Evolutionary conservation across 2,329 filamentous ascomycete species (phyloP), one percentile per base, ranked within the genome.

Genomic region (Phialophora verrucosa): DNA sequence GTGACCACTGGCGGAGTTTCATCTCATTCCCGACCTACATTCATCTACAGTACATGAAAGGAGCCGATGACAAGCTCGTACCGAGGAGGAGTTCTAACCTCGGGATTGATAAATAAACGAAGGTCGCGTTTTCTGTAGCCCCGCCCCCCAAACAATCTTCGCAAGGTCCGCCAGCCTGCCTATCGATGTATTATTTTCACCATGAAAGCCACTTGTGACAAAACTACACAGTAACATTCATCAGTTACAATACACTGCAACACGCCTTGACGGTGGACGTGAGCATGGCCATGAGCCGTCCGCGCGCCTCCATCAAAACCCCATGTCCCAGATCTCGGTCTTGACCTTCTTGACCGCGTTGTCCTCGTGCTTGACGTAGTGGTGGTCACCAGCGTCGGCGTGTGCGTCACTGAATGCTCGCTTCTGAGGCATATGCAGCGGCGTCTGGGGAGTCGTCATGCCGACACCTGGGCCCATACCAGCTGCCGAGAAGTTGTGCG

Each of bases 261-360:
- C 32, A 31, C 27, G 14, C 4, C 44, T 8, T n/a, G 44, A 49
- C 17, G 20, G 20, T 17, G 17, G 49, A 8, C 49, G 11, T 27
- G 17, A 5, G 3, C 6, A 25, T 50, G 47, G n/a, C 3, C 12
- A 27, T 4, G 27, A 5, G 27, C 27, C 3, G 31, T 31, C 31
- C 7, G 8, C 23, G 17, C 29, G 17, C n/a, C 20, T 12, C n/a
- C 12, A 12, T 7, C 44, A 38, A 27, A 23, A 12, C 29, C 53
- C 54, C 53, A 63, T 11, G 7, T 49, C 55, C 59, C 64, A 3
- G 23, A 1, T 32, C 32, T 63, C 63, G 7, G 32, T 49, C 60
- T 66, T 66, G 1, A 63, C 32, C 50, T 51, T 63, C 56, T 66
- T 66, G 60, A 20, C 31, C 10, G 1, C 25, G 5, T 51, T 20